Evolutionary conservation across 2,329 filamentous ascomycete genomes (phyloP).

Genomic region (Cladobotryum protrusum): DNA sequence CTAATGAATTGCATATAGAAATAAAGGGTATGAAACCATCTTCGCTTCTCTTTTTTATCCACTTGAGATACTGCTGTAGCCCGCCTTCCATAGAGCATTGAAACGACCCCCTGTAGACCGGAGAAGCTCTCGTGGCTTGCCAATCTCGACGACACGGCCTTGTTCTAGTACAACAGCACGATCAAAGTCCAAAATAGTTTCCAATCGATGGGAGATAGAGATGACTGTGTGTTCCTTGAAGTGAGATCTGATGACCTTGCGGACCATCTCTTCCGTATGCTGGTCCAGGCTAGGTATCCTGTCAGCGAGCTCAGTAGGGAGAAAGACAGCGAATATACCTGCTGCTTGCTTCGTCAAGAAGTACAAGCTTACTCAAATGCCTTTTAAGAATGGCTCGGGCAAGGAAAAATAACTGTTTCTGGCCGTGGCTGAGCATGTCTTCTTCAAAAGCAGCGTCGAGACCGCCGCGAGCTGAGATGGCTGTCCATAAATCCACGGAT

Average conservation of each 20-base stretch:
- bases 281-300: constrained; percentile 27
- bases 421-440: too few relatives aligned
- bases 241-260: constrained; percentile 25
- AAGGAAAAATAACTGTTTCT: too few relatives aligned
- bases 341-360: constrained; percentile 39
- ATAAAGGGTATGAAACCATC: too few relatives aligned
- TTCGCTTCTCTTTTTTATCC: too few relatives aligned
- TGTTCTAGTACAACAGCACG: constrained; percentile 23
- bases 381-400: too few relatives aligned
- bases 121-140: constrained; percentile 19
- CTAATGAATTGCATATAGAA: too few relatives aligned
- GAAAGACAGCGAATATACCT: too few relatives aligned
- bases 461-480: too few relatives aligned
- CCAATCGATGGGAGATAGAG: constrained; percentile 34
- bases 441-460: too few relatives aligned
- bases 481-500: too few relatives aligned
- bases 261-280: constrained; percentile 27
- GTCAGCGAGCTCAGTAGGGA: constrained; percentile 13
- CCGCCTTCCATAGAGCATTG: constrained; percentile 25
- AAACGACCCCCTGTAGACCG: constrained; percentile 20
- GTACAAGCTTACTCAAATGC: constrained; percentile 32
- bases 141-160: constrained; percentile 20
- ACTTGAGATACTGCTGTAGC: neutral
- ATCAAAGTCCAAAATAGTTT: constrained; percentile 36
- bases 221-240: constrained; percentile 46